Evolutionary conservation across 2,329 filamentous ascomycete genomes (phyloP).

Genomic region (Trichoderma pleuroti): DNA sequence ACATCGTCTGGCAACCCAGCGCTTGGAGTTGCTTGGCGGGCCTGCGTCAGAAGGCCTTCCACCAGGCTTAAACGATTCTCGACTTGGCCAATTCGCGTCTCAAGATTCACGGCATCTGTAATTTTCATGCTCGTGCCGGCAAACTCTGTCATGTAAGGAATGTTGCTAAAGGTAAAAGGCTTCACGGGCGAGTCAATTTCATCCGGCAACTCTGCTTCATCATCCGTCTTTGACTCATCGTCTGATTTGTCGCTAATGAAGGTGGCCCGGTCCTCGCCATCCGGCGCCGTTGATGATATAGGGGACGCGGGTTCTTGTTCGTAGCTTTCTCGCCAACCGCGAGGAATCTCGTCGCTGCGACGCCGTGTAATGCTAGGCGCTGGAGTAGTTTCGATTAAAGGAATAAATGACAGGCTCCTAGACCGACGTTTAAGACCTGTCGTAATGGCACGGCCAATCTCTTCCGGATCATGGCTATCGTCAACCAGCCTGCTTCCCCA

Average conservation of each 20-base stretch:
- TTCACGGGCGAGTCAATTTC: conserved; percentile 32
- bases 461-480: conserved; percentile 44
- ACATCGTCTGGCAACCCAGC: conserved; percentile 34
- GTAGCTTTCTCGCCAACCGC: conserved; percentile 61
- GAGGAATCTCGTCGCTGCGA: conserved; percentile 58
- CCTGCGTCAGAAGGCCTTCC: conserved; percentile 50
- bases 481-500: conserved; percentile 41
- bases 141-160: conserved; percentile 45
- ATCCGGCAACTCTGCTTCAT: conserved; percentile 39
- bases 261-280: conserved; percentile 32
- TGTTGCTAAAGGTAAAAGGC: conserved; percentile 53
- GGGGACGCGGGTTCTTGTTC: conserved; percentile 46
- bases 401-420: conserved; percentile 55
- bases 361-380: conserved; percentile 39
- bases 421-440: conserved; percentile 52
- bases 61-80: conserved; percentile 52
- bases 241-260: conserved; percentile 32
- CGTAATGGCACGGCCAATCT: conserved; percentile 61
- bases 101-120: conserved; percentile 51
- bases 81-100: conserved; percentile 49
- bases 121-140: conserved; percentile 56
- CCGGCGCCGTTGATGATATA: conserved; percentile 45
- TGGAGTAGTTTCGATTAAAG: conserved; percentile 24
- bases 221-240: conserved; percentile 24
- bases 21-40: conserved; percentile 45